Percentiles rank a stretch among this genome's conserved stretches.
Conservation (phyloP, 805 yeast species). For the Clavispora asparagi region DNA sequence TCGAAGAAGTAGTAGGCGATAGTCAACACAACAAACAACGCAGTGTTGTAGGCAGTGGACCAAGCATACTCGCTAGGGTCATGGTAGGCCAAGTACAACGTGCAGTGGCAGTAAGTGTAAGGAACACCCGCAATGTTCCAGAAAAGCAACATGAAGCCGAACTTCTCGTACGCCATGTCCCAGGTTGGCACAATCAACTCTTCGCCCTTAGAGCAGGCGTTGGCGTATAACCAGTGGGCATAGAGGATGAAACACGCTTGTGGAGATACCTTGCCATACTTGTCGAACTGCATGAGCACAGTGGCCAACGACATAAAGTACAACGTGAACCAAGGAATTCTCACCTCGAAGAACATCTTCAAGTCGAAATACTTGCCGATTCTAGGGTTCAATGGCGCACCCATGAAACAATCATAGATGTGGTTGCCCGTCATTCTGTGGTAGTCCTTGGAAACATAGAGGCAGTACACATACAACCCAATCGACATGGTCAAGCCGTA, state of each 20-base stretch:
- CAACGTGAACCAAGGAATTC: slow-evolving; percentile 94
- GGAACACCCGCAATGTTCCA: slow-evolving; percentile 99
- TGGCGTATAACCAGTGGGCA: slow-evolving; percentile 93
- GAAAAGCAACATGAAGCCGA: slow-evolving; percentile 97
- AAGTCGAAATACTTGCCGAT: slow-evolving; percentile 80
- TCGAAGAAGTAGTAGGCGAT: slow-evolving; percentile 89
- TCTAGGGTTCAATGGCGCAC: slow-evolving; percentile 95
- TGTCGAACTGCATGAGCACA: slow-evolving; percentile 73
- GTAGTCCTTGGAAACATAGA: slow-evolving; percentile 65
- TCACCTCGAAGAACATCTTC: slow-evolving; percentile 96
- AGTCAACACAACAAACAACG: slow-evolving; percentile 52
- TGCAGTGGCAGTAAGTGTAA: slow-evolving; percentile 93
- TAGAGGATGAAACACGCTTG: slow-evolving; percentile 68
- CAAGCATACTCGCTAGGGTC: slow-evolving; percentile 78
- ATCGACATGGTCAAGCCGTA: slow-evolving; percentile 71
- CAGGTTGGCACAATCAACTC: slow-evolving; percentile 96
- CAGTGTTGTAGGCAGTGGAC: slow-evolving; percentile 55
- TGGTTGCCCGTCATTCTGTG: slow-evolving; percentile 90
- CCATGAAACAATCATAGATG: slow-evolving; percentile 91
- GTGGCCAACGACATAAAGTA: slow-evolving; percentile 73
- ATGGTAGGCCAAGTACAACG: slow-evolving; percentile 77
- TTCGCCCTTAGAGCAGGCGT: slow-evolving; percentile 97
- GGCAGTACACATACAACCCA: slow-evolving; percentile 62
- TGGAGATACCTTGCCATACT: slow-evolving; percentile 71
- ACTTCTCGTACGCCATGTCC: slow-evolving; percentile 99